Base-by-base conservation (phyloP, 306 rosid species). In the Trifolium subterraneum region DNA sequence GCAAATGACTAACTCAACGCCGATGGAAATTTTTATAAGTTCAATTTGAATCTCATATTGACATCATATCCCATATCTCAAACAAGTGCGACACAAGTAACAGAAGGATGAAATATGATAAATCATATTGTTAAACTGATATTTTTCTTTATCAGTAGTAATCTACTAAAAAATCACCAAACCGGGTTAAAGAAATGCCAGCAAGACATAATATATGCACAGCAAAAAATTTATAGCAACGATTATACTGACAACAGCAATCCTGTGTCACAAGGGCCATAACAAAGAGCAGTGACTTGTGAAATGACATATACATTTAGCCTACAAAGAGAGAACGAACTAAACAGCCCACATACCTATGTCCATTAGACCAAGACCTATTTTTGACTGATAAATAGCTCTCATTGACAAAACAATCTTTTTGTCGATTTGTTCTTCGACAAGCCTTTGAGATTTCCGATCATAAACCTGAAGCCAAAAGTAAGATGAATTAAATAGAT, bases 371-470 rank as follows among this genome's bases (percentile, higher is more conserved):
- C 97, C 90, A 75, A 90, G 92, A 74, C 98, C 97, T 18, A 91
- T 59, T 89, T 94, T 88, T 65, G 98, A 94, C 80, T 94, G 98
- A 86, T 94, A 94, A 72, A 94, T 88, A 64, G 98, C 98, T 86
- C 97, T 89, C 98, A 91, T 94, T 10, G 98, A 91, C 93, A 94
- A 86, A 67, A 85, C 89, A 80, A 94, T 91, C 82, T 88, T 94
- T 77, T 81, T 86, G 78, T 94, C 97, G 81, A 94, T 94, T 84
- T 86, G 50, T 83, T 94, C 98, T 84, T 94, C 96, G 55, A 94
- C 96, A 14, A 94, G 96, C 87, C 93, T 88, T 81, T 84, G 82
- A 74, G 89, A 83, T 89, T 88, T 89, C 84, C 98, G 90, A 80
- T 94, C 98, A 86, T 58, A 87, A 38, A 93, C 93, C 98, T 93